Percentiles rank a stretch among this genome's conserved stretches.
Conservation (phyloP, 352 stramenopile genomes). For the Hyaloperonospora arabidopsidis region DNA sequence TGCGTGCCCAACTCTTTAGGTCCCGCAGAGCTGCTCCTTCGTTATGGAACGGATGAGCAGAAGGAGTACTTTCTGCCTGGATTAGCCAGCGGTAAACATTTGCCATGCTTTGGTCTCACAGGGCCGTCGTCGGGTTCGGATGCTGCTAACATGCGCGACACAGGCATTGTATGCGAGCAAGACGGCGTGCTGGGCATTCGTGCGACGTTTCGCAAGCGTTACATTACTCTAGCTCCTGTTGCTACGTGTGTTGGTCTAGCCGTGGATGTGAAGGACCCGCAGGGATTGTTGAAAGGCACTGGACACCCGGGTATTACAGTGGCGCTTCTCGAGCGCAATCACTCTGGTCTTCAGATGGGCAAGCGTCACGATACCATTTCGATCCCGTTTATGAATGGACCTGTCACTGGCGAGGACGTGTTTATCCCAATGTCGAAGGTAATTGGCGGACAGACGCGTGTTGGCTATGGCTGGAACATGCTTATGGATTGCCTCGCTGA, state of each 20-base stretch:
- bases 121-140: constrained; percentile 92
- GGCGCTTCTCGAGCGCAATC: constrained; percentile 92
- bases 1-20: constrained; percentile 96
- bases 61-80: constrained; percentile 94
- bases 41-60: constrained; percentile 94
- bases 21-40: constrained; percentile 91
- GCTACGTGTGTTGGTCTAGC: constrained; percentile 95
- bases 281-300: constrained; percentile 89
- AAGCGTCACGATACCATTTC: constrained; percentile 92
- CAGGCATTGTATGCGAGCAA: constrained; percentile 88
- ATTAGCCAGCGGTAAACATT: constrained; percentile 90
- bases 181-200: constrained; percentile 94
- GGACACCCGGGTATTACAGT: constrained; percentile 95
- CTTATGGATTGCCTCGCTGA: constrained; percentile 98
- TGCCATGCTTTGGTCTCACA: constrained; percentile 96
- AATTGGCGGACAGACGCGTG: constrained; percentile 93
- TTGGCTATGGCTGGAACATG: constrained; percentile 98
- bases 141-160: constrained; percentile 92
- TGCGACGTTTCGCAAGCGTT: constrained; percentile 97
- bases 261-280: constrained; percentile 94
- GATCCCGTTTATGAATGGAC: constrained; percentile 97
- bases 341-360: constrained; percentile 92
- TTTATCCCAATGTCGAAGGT: constrained; percentile 98
- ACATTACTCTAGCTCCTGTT: constrained; percentile 97
- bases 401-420: constrained; percentile 93